Evolutionary conservation across 306 rosid species (phyloP).

Genomic region (Chamaecrista fasciculata): DNA sequence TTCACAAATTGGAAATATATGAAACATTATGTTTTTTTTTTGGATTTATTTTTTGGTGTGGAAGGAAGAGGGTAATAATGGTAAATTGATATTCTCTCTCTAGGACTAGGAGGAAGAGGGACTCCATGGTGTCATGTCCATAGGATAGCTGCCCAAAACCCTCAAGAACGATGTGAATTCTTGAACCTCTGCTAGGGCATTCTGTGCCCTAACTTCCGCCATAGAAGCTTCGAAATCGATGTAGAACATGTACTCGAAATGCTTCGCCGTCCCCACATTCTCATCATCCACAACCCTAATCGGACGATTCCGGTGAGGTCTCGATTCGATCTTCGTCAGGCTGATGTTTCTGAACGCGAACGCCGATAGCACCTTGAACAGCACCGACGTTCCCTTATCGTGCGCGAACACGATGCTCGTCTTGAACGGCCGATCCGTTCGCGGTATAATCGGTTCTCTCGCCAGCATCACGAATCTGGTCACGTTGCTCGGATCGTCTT

Average conservation of each 20-base stretch:
- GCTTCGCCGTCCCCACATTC: slow-evolving; percentile 88
- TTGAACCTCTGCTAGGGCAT: slow-evolving; percentile 92
- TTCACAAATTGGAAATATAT: slow-evolving; percentile 9
- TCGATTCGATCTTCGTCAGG: slow-evolving; percentile 88
- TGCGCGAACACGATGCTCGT: slow-evolving; percentile 96
- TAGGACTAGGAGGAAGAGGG: slow-evolving; percentile 40
- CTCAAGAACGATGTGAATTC: slow-evolving; percentile 93
- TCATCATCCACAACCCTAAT: slow-evolving; percentile 74
- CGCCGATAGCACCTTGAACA: slow-evolving; percentile 88
- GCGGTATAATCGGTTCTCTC: slow-evolving; percentile 84
- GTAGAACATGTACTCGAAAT: slow-evolving; percentile 86
- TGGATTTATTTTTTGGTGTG: neutral
- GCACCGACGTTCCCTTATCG: slow-evolving; percentile 81
- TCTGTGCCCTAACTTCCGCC: slow-evolving; percentile 94
- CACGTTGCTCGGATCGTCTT: slow-evolving; percentile 90
- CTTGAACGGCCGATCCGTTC: slow-evolving; percentile 88
- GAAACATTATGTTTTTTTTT: slow-evolving; percentile 1
- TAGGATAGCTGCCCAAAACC: slow-evolving; percentile 89
- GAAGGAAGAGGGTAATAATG: neutral
- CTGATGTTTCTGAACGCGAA: slow-evolving; percentile 90
- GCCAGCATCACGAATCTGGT: slow-evolving; percentile 95
- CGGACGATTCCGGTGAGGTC: slow-evolving; percentile 88
- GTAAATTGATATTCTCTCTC: slow-evolving; percentile 36
- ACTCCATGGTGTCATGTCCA: slow-evolving; percentile 96
- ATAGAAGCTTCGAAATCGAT: slow-evolving; percentile 92